Evolutionary conservation across 2,329 filamentous ascomycete species (phyloP).

Genomic region (Fusarium subglutinans): DNA sequence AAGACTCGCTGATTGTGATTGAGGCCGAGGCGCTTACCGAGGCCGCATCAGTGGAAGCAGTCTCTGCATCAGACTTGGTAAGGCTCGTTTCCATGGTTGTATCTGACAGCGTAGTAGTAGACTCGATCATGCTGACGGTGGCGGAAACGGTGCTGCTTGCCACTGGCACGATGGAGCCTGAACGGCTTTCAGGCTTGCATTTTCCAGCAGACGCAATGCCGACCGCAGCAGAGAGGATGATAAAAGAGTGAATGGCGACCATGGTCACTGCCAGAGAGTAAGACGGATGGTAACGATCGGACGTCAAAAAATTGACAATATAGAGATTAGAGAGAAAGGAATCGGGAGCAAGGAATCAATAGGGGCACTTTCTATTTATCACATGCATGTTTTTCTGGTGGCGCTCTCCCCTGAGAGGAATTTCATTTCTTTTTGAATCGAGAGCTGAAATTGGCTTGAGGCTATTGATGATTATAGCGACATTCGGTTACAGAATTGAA

Average conservation of each 20-base stretch:
- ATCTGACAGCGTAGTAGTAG: background rate
- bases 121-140: no score
- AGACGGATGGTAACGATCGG: background rate
- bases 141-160: background rate
- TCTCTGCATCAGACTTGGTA: background rate
- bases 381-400: background rate
- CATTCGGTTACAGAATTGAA: background rate
- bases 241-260: background rate
- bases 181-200: background rate
- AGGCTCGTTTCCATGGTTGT: background rate
- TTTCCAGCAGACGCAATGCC: background rate
- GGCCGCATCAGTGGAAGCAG: background rate
- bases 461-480: background rate
- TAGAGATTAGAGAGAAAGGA: background rate
- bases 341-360: rapidly evolving
- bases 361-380: rapidly evolving
- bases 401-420: background rate
- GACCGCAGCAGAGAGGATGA: rapidly evolving
- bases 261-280: background rate
- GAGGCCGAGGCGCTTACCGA: background rate
- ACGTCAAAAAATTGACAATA: background rate
- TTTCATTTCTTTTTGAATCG: background rate
- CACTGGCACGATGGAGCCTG: background rate
- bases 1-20: rapidly evolving
- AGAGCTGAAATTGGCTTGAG: background rate